A percentile compares a stretch with the other conserved stretches of the same genome.
phyloP scores from a whole-genome alignment of 805 yeast species.

The Tetrapisispora taiwanensis region DNA sequence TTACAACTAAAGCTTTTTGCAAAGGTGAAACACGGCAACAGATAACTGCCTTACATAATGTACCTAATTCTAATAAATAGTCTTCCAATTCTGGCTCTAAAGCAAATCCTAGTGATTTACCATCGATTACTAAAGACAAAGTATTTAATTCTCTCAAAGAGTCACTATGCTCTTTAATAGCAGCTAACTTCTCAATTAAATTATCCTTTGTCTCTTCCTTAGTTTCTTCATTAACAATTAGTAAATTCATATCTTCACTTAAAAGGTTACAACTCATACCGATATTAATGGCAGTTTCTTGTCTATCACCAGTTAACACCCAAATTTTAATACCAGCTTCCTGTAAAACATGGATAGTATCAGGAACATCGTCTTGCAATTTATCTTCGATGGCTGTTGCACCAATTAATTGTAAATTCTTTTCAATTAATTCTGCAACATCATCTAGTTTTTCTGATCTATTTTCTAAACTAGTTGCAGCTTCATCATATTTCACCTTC shows the following conservation, averaged over 20 bases:
- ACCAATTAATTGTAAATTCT: conserved; percentile 69
- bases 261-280: conserved; percentile 95
- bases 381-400: conserved; percentile 99
- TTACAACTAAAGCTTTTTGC: conserved; percentile 93
- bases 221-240: conserved; percentile 79
- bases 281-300: conserved; percentile 95
- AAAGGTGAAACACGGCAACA: conserved; percentile 97
- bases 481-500: conserved; percentile 58
- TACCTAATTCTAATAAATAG: conserved; percentile 66
- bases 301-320: conserved; percentile 98
- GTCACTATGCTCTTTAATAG: conserved; percentile 55
- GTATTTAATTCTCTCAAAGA: conserved; percentile 64
- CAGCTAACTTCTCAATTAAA: conserved; percentile 62
- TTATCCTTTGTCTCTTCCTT: conserved; percentile 69
- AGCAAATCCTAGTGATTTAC: conserved; percentile 81
- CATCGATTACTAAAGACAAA: conserved; percentile 87
- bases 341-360: conserved; percentile 87
- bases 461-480: conserved; percentile 70
- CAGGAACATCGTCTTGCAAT: conserved; percentile 96
- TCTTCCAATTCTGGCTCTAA: conserved; percentile 74
- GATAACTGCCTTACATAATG: conserved; percentile 86
- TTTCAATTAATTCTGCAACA: conserved; percentile 84
- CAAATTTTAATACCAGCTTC: conserved; percentile 95
- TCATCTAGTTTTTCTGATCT: conserved; percentile 71
- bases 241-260: conserved; percentile 90